phyloP scores from a whole-genome alignment of 352 stramenopile genomes.

The Phytophthora citrophthora region DNA sequence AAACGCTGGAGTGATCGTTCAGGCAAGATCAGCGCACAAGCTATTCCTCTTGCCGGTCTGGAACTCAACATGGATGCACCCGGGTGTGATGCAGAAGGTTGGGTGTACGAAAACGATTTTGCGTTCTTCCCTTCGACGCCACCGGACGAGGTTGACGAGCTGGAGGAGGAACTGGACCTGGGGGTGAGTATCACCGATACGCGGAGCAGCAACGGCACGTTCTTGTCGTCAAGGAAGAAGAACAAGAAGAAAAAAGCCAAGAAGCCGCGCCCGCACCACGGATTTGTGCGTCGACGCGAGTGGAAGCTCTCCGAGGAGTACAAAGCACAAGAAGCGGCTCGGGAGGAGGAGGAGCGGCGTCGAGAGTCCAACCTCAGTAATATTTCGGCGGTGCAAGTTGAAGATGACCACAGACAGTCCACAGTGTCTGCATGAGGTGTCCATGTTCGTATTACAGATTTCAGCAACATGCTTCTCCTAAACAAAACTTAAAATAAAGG shows the following conservation, averaged over 20 bases:
- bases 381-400: conserved; percentile 43
- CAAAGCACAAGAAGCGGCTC: conserved; percentile 45
- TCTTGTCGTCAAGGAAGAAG: conserved; percentile 37
- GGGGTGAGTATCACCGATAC: conserved; percentile 10
- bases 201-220: conserved; percentile 28
- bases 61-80: conserved; percentile 68
- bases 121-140: conserved; percentile 72
- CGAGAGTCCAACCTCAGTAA: conserved; percentile 40
- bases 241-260: conserved; percentile 52
- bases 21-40: conserved; percentile 73
- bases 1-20: conserved; percentile 87
- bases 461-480: not conserved
- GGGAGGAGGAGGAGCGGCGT: not conserved
- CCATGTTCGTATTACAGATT: conserved; percentile 15
- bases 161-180: conserved; percentile 33
- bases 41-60: conserved; percentile 69
- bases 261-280: conserved; percentile 61
- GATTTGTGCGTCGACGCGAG: conserved; percentile 75
- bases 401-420: conserved; percentile 38
- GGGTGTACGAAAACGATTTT: conserved; percentile 89
- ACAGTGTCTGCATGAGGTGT: conserved; percentile 9
- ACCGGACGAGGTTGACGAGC: conserved; percentile 31
- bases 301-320: conserved; percentile 75
- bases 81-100: conserved; percentile 78
- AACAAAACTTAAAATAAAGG: conserved; percentile 2